A percentile compares a stretch with the other conserved stretches of the same genome.
Evolutionary conservation across 495 filamentous ascomycete genomes (phyloP).

Genomic region (Aspergillus conjunctus): DNA sequence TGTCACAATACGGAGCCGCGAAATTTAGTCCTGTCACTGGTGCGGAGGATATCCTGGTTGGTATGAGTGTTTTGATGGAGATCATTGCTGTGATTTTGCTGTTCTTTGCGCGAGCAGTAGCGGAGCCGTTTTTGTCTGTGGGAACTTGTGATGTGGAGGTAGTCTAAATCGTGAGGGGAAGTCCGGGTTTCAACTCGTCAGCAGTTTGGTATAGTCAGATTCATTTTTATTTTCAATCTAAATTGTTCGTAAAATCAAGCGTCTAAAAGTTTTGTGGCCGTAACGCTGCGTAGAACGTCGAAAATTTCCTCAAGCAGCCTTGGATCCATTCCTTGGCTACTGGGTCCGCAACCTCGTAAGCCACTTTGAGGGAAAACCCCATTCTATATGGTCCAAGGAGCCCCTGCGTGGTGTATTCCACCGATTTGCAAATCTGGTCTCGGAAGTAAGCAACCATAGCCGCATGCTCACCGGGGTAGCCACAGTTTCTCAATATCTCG

Average conservation of each 20-base stretch:
- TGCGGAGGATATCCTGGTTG: slow-evolving; percentile 26
- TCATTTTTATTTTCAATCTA: too few species aligned
- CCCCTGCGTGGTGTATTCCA: slow-evolving; percentile 35
- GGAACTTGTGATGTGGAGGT: not conserved
- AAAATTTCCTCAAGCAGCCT: slow-evolving; percentile 29
- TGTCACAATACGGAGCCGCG: slow-evolving; percentile 28
- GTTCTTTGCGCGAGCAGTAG: slow-evolving; percentile 29
- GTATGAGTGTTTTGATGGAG: slow-evolving; percentile 40
- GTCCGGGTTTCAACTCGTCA: too few species aligned
- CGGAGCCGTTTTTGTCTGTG: slow-evolving; percentile 27
- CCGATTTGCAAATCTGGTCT: slow-evolving; percentile 41
- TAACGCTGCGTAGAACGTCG: slow-evolving; percentile 31
- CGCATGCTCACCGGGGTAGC: slow-evolving; percentile 32
- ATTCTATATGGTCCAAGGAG: slow-evolving; percentile 37
- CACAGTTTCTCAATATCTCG: slow-evolving; percentile 30
- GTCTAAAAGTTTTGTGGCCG: slow-evolving; percentile 27
- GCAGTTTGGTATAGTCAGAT: too few species aligned
- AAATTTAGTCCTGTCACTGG: slow-evolving; percentile 31
- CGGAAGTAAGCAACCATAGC: slow-evolving; percentile 33
- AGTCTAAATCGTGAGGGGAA: not conserved
- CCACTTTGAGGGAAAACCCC: slow-evolving; percentile 37
- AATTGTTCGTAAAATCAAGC: too few species aligned
- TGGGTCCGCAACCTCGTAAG: slow-evolving; percentile 34
- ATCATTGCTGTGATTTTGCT: slow-evolving; percentile 29
- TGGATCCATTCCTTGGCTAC: slow-evolving; percentile 33